Evolutionary conservation across 805 yeast genomes (phyloP).

Genomic region (Candida adriatica): DNA sequence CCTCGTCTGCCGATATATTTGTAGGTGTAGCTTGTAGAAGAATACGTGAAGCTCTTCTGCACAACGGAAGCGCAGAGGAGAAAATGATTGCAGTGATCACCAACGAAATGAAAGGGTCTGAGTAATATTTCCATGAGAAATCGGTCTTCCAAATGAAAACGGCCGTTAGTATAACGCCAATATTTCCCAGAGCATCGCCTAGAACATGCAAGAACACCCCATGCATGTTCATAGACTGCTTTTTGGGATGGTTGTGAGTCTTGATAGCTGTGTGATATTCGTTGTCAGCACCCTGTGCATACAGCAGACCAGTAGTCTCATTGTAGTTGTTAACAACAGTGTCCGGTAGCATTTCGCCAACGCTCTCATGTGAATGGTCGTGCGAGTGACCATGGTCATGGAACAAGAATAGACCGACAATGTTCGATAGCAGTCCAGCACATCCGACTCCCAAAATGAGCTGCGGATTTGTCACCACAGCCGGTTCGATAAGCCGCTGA

Average conservation of each 20-base stretch:
- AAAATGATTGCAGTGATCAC: constrained; percentile 84
- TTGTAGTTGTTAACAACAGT: constrained; percentile 34
- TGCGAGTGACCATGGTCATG: constrained; percentile 74
- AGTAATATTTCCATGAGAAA: constrained; percentile 77
- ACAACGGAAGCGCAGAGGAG: constrained; percentile 85
- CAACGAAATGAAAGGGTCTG: constrained; percentile 83
- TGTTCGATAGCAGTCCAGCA: constrained; percentile 76
- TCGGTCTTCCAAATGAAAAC: constrained; percentile 91
- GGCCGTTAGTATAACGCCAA: constrained; percentile 89
- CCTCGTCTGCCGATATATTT: constrained; percentile 67
- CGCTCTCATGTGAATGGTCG: constrained; percentile 29
- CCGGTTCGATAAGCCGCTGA: constrained; percentile 81
- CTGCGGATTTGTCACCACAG: constrained; percentile 71
- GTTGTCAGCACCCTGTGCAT: constrained; percentile 18
- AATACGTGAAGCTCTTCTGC: constrained; percentile 79
- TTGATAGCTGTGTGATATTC: constrained; percentile 13
- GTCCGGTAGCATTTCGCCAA: constrained; percentile 37
- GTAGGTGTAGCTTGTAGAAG: constrained; percentile 90
- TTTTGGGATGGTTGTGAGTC: constrained; percentile 11
- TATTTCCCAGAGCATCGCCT: constrained; percentile 93
- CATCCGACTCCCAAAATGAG: constrained; percentile 76
- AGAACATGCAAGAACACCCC: constrained; percentile 93
- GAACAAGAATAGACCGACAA: constrained; percentile 78
- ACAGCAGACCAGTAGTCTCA: constrained; percentile 17
- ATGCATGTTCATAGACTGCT: constrained; percentile 86